phyloP scores from a whole-genome alignment of 2,329 filamentous ascomycete genomes.

The Xylaria sp. region DNA sequence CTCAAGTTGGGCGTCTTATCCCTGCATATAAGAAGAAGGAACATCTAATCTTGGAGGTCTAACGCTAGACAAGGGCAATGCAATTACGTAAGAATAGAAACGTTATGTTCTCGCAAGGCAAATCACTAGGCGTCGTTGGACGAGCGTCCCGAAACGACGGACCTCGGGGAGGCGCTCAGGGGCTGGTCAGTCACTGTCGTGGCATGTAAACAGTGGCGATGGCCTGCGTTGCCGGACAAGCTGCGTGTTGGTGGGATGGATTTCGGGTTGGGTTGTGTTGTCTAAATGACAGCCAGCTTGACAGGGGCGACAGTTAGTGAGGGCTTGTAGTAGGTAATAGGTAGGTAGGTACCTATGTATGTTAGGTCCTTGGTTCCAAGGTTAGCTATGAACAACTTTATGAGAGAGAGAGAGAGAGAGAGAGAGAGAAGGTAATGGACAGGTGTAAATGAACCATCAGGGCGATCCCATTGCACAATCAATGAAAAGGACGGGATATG shows the following conservation, averaged over 20 bases:
- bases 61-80: neutral
- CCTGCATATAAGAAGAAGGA: neutral
- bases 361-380: neutral
- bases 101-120: neutral
- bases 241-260: neutral
- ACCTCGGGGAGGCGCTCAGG: neutral
- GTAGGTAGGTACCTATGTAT: neutral
- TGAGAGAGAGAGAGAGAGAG: too few species aligned
- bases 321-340: neutral
- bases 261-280: neutral
- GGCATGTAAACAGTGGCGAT: constrained; percentile 2
- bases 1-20: neutral
- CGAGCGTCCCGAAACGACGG: neutral
- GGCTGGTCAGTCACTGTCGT: constrained; percentile 11
- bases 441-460: too few species aligned
- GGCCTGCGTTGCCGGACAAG: neutral
- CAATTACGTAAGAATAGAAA: neutral
- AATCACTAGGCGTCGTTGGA: neutral
- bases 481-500: too few species aligned
- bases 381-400: too few species aligned
- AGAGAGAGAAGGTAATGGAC: too few species aligned
- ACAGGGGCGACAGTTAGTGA: neutral
- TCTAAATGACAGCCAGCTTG: neutral
- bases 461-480: too few species aligned
- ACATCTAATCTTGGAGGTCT: too few species aligned